Conservation (phyloP, 139 green algal species). For the Volvox reticuliferus region DNA sequence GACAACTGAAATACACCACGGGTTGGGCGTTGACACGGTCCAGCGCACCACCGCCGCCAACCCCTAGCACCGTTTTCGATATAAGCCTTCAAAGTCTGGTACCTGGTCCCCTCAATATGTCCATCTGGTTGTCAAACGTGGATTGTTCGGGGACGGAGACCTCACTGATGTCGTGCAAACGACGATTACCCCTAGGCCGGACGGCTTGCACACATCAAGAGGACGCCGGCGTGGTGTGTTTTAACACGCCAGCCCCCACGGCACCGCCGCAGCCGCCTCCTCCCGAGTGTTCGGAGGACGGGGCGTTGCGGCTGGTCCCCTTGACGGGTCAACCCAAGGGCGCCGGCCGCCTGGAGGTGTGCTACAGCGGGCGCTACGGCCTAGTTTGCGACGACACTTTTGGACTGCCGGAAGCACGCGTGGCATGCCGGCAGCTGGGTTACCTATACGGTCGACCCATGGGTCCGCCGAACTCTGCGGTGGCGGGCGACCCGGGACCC, state of each 20-base stretch:
- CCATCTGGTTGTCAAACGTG: slow-evolving; percentile 16
- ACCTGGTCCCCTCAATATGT: slow-evolving; percentile 24
- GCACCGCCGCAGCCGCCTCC: slow-evolving; percentile 13
- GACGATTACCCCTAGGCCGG: neutral
- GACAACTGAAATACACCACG: neutral
- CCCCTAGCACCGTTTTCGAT: neutral
- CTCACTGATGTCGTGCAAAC: neutral
- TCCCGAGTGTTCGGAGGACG: slow-evolving; percentile 20
- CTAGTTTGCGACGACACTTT: slow-evolving; percentile 32
- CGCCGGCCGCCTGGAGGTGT: slow-evolving; percentile 36
- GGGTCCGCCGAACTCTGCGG: neutral
- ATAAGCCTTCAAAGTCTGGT: neutral
- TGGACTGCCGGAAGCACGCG: neutral
- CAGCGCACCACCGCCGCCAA: neutral
- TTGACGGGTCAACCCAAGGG: neutral
- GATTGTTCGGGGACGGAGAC: slow-evolving; percentile 3
- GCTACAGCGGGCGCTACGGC: slow-evolving; percentile 29
- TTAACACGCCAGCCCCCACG: neutral
- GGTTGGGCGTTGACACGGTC: neutral
- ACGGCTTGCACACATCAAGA: slow-evolving; percentile 23
- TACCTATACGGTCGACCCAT: slow-evolving; percentile 26
- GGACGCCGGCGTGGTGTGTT: slow-evolving; percentile 34
- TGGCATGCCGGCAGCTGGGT: slow-evolving; percentile 40
- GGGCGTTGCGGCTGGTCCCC: slow-evolving; percentile 11
- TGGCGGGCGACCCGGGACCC: neutral